Evolutionary conservation across 495 filamentous ascomycete genomes (phyloP), one percentile per base, ranked within the genome.

Genomic region (Friedmanniomyces endolithicus): DNA sequence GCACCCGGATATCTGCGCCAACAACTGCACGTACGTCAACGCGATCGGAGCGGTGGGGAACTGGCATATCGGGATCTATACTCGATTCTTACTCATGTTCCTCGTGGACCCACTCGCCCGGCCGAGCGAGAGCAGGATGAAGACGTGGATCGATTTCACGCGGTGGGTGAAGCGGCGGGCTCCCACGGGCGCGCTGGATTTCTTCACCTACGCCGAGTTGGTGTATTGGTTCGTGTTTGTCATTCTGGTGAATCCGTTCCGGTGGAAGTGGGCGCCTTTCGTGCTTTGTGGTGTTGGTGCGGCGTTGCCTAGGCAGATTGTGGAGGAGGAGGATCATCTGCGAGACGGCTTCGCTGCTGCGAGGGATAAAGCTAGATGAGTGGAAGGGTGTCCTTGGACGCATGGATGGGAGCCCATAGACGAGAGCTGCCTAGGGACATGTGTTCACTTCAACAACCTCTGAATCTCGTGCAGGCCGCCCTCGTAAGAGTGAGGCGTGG

Each of bases 131-230:
- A 78, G 75, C 22, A 80, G 82, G 75, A 94, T 92, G 87, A 81
- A 84, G 69, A 72, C 77, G 6, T 94, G 88, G 88, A 87, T 94
- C 61, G 82, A 86, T 62, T 84, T 90, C 74, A 94, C 88, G 8
- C 74, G 78, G n/a, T 64, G 78, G 33, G 69, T 92, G 62, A 94
- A 94, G 69, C 60, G 61, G 6, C 69, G 75, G 20, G 77, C 83
- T 0, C 86, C 87, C 0, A 60, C 55, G 33, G 63, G 57, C n/a
- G 64, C 55, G 14, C 53, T 62, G 48, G 52, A 61, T 20, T 64
- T 94, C 72, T 90, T 92, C 66, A 92, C 88, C 0, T 92, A 94
- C 61, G 74, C 81, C 0, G 87, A 94, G 65, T 70, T 94, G 48
- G 62, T 87, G 11, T 92, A 86, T 72, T 94, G 87, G 87, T 90